Conservation (phyloP, 768 basidiomycete species). For the Nevesoporus exiguus region DNA sequence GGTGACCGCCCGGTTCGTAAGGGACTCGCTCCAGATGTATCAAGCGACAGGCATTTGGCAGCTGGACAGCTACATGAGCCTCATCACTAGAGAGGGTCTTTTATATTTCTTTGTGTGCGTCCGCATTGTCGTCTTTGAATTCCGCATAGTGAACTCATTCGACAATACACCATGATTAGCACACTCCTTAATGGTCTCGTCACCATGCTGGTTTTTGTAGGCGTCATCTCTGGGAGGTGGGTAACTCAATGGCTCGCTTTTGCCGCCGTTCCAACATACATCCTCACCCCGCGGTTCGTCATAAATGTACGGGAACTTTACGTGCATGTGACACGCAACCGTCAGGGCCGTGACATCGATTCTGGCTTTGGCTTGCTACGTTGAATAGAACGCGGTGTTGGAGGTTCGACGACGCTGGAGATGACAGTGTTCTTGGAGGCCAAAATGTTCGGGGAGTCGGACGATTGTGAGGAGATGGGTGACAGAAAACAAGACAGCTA, state of each 20-base stretch:
- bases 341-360: background rate
- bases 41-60: background rate
- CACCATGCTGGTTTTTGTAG: background rate
- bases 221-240: background rate
- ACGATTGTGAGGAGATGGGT: background rate
- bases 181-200: background rate
- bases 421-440: background rate
- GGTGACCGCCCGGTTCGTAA: background rate
- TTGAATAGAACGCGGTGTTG: background rate
- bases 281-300: slow-evolving; percentile 2
- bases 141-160: too few species aligned
- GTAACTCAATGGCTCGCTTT: background rate
- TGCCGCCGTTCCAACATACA: background rate
- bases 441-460: background rate
- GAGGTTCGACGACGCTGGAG: background rate
- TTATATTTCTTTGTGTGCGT: background rate
- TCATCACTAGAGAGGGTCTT: background rate
- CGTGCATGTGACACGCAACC: background rate
- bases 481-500: background rate
- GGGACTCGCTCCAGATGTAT: background rate
- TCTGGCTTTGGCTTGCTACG: background rate
- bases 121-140: too few species aligned
- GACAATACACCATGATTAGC: background rate
- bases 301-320: background rate
- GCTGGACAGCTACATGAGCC: background rate